A percentile compares a stretch with the other conserved stretches of the same genome.
Evolutionary conservation across 805 yeast genomes (phyloP).

Genomic region (Scheffersomyces spartinae): DNA sequence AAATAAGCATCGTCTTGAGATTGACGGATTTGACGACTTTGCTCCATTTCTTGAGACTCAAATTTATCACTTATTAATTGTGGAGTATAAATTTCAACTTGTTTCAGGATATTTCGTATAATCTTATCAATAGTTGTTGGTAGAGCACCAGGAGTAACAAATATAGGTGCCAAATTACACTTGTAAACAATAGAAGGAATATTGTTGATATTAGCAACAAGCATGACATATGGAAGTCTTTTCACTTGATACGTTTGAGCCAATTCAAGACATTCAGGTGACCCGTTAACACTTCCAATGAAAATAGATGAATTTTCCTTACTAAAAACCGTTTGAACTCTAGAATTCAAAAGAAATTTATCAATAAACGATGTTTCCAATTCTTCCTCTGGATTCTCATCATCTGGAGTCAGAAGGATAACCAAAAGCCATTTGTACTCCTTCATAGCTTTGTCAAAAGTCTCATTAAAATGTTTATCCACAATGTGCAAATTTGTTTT

Average conservation of each 20-base stretch:
- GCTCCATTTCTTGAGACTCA: constrained; percentile 31
- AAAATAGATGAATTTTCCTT: too few species aligned
- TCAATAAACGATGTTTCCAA: too few species aligned
- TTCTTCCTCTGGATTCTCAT: too few species aligned
- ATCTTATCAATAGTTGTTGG: too few species aligned
- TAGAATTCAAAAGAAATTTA: too few species aligned
- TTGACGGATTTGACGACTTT: constrained; percentile 24
- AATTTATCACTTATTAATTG: constrained; percentile 24
- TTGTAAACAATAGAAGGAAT: constrained; percentile 24
- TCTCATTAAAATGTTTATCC: constrained; percentile 19
- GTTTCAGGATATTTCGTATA: constrained; percentile 11
- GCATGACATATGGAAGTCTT: constrained; percentile 19
- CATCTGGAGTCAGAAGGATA: too few species aligned
- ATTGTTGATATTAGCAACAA: constrained; percentile 23
- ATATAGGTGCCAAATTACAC: constrained; percentile 10
- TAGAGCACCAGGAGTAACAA: constrained; percentile 3
- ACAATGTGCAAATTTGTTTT: too few species aligned
- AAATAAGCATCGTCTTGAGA: constrained; percentile 32
- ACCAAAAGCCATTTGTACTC: constrained; percentile 22
- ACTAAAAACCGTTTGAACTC: too few species aligned
- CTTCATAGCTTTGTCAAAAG: constrained; percentile 15
- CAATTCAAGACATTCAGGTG: constrained; percentile 27
- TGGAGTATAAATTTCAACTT: constrained; percentile 20
- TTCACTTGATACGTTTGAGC: constrained; percentile 18
- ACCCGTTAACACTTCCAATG: constrained; percentile 17